Conservation (phyloP, 2,329 filamentous ascomycete species). For the Torrubiella hemipterigena region DNA sequence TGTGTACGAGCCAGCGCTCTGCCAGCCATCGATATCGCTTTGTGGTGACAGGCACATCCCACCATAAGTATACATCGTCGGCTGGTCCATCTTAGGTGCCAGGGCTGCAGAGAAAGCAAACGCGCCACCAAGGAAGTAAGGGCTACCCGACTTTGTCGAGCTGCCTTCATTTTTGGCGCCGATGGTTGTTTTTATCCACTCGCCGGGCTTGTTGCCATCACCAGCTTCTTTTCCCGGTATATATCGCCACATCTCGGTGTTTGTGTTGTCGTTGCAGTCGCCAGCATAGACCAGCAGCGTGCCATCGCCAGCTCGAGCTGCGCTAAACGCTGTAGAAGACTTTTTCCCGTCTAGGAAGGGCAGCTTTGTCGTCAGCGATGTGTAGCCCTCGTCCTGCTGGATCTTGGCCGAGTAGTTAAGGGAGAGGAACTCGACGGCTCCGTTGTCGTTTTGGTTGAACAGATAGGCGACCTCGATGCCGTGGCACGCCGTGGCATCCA, state of each 20-base stretch:
- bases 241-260: conserved; percentile 57
- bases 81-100: conserved; percentile 37
- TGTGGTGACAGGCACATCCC: conserved; percentile 65
- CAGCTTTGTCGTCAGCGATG: conserved; percentile 40
- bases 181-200: conserved; percentile 15
- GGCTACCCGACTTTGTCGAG: too few relatives aligned
- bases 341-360: conserved; percentile 47
- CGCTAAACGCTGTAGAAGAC: conserved; percentile 48
- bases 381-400: conserved; percentile 30
- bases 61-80: conserved; percentile 64
- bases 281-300: conserved; percentile 65
- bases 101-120: conserved; percentile 57
- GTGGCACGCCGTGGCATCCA: conserved; percentile 26
- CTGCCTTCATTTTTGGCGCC: conserved; percentile 11
- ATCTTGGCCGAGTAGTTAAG: conserved; percentile 53
- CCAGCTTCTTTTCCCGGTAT: conserved; percentile 30
- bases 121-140: conserved; percentile 40
- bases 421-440: conserved; percentile 41
- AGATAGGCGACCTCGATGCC: conserved; percentile 51
- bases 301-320: conserved; percentile 54
- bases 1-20: conserved; percentile 62
- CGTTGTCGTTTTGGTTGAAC: conserved; percentile 42
- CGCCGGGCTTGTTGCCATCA: conserved; percentile 12
- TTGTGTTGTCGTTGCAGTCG: conserved; percentile 48
- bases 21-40: conserved; percentile 41